Evolutionary conservation across 2,329 filamentous ascomycete genomes (phyloP).

Genomic region (Penicillium sp.): DNA sequence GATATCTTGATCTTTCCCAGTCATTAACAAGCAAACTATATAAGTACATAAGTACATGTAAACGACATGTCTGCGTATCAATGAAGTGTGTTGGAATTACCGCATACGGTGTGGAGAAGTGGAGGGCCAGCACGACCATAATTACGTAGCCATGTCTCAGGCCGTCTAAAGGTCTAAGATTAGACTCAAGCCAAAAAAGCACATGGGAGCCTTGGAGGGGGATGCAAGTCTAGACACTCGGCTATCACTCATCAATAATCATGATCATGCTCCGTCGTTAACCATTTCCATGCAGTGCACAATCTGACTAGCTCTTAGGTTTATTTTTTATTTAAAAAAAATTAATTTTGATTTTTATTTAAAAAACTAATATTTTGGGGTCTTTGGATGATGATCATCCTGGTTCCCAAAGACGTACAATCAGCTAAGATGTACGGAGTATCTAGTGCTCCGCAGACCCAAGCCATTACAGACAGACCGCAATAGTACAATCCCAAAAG

Average conservation of each 20-base stretch:
- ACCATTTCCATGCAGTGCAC: neutral
- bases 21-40: neutral
- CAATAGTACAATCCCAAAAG: neutral
- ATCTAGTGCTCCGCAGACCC: too few species aligned
- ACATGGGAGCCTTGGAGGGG: neutral
- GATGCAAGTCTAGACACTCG: neutral
- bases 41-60: too few species aligned
- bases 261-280: neutral
- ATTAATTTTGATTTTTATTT: neutral
- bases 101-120: constrained; percentile 5
- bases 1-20: too few species aligned
- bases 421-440: too few species aligned
- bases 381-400: constrained; percentile 6
- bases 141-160: constrained; percentile 18
- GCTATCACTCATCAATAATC: constrained; percentile 4
- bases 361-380: neutral
- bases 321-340: neutral
- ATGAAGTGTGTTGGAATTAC: constrained; percentile 4
- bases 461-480: neutral
- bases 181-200: constrained; percentile 1
- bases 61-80: neutral
- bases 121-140: constrained; percentile 2
- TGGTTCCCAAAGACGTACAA: neutral
- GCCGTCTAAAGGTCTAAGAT: constrained; percentile 7
- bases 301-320: neutral